Conservation (phyloP, 345 rosid species). For the Lenwebbia sp. region DNA sequence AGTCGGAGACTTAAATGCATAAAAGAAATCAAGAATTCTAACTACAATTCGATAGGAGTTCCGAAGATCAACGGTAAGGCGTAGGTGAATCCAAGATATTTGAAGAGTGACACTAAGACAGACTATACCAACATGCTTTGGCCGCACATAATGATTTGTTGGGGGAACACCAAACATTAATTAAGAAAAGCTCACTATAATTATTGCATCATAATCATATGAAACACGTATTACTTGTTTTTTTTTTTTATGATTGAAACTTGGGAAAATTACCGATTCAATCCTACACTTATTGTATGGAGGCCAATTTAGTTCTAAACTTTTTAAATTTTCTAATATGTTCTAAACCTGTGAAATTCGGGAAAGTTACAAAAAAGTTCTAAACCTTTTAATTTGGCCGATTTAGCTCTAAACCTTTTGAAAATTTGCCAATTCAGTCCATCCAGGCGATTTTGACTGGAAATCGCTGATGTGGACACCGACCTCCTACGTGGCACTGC, state of each 20-base stretch:
- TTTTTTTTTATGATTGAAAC: not conserved
- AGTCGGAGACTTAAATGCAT: not conserved
- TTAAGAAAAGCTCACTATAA: not conserved
- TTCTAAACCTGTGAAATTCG: no score
- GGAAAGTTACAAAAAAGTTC: no score
- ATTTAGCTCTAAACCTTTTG: no score
- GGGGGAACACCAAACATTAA: not conserved
- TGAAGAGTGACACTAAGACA: not conserved
- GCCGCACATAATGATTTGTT: not conserved
- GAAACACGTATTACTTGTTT: not conserved
- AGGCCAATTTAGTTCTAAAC: rapidly evolving
- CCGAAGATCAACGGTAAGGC: not conserved
- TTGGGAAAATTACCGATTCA: not conserved
- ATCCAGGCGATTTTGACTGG: no score
- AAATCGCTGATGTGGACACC: no score
- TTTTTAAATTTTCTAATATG: not conserved
- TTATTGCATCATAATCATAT: not conserved
- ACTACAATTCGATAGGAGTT: not conserved
- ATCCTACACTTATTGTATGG: not conserved
- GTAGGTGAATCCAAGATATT: not conserved
- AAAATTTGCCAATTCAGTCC: no score
- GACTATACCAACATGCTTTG: not conserved
- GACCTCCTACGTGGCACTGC: no score
- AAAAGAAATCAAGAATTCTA: not conserved
- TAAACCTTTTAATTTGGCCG: no score